These are phyloP conservation scores for Podila epicladia DNA, from an alignment of 192 early-diverging fungal species.

Conservation along the genomic window DNA sequence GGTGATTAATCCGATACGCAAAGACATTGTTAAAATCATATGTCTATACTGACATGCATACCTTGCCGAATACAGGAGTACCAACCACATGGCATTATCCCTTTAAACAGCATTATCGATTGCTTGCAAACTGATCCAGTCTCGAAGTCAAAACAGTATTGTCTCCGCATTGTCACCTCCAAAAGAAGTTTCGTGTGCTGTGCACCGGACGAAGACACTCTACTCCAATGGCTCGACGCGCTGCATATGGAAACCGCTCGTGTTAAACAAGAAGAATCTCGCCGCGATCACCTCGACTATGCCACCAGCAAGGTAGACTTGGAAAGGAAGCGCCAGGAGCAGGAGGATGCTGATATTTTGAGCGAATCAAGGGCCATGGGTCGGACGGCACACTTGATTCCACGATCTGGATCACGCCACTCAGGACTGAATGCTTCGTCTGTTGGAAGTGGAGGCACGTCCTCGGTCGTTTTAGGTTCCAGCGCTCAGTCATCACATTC, in stretches of 20 bases:
- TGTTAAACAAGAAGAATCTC: slow-evolving; percentile 42
- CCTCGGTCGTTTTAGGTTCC: neutral
- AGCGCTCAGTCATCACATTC: neutral
- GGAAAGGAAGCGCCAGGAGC: neutral
- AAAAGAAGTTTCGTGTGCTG: slow-evolving; percentile 65
- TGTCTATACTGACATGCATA: neutral
- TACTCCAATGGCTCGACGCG: slow-evolving; percentile 62
- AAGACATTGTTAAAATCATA: neutral
- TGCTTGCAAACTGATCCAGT: slow-evolving; percentile 63
- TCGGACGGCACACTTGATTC: neutral
- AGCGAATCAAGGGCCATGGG: neutral
- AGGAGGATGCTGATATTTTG: neutral
- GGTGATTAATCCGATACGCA: slow-evolving; percentile 23
- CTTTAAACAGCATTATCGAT: slow-evolving; percentile 59
- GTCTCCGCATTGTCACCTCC: slow-evolving; percentile 63
- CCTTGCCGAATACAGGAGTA: slow-evolving; percentile 50
- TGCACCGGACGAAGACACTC: slow-evolving; percentile 55
- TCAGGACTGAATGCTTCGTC: neutral
- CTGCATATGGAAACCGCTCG: slow-evolving; percentile 53
- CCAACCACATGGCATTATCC: slow-evolving; percentile 59
- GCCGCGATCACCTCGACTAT: slow-evolving; percentile 5
- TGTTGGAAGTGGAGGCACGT: neutral
- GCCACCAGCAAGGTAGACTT: neutral
- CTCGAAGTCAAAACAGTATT: slow-evolving; percentile 60
- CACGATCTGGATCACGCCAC: neutral